A percentile compares a stretch with the other conserved stretches of the same genome.
These are phyloP conservation scores for Hansenula sp. DNA, from an alignment of 1,139 yeast genomes.

Conservation along the genomic window DNA sequence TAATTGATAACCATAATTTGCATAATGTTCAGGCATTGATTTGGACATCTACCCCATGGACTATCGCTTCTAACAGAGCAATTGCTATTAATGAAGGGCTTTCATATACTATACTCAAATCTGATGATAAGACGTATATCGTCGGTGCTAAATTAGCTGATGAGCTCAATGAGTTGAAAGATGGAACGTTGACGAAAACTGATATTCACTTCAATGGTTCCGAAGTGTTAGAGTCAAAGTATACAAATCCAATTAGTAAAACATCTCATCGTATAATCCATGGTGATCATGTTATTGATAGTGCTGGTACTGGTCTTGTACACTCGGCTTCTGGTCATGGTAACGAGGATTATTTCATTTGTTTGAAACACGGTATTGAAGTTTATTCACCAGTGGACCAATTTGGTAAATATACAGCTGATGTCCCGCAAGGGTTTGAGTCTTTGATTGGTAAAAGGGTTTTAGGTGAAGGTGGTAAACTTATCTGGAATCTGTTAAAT, in stretches of 20 bases:
- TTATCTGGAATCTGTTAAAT: conserved; percentile 41
- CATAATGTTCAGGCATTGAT: conserved; percentile 39
- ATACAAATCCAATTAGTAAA: conserved; percentile 54
- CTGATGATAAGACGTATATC: conserved; percentile 33
- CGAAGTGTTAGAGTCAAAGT: conserved; percentile 40
- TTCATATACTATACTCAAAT: conserved; percentile 50
- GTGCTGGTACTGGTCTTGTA: conserved; percentile 92
- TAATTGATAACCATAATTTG: conserved; percentile 7
- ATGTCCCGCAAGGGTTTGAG: conserved; percentile 41
- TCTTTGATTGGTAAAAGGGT: conserved; percentile 57
- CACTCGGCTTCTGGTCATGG: conserved; percentile 99
- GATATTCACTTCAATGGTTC: conserved; percentile 37
- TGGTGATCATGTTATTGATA: conserved; percentile 77
- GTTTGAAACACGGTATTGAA: conserved; percentile 50
- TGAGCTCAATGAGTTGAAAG: conserved; percentile 26
- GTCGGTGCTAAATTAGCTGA: conserved; percentile 46
- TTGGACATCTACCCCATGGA: conserved; percentile 99
- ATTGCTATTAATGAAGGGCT: conserved; percentile 65
- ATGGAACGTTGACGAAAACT: conserved; percentile 15
- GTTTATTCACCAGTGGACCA: conserved; percentile 78
- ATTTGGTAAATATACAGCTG: conserved; percentile 57
- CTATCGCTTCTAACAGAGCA: conserved; percentile 83
- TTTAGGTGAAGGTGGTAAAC: conserved; percentile 50
- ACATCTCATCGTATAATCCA: conserved; percentile 58
- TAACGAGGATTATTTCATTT: conserved; percentile 81